These are phyloP conservation scores for Aspergillus puulaauensis DNA, from an alignment of 2,329 filamentous ascomycete species.

Conservation along the genomic window DNA sequence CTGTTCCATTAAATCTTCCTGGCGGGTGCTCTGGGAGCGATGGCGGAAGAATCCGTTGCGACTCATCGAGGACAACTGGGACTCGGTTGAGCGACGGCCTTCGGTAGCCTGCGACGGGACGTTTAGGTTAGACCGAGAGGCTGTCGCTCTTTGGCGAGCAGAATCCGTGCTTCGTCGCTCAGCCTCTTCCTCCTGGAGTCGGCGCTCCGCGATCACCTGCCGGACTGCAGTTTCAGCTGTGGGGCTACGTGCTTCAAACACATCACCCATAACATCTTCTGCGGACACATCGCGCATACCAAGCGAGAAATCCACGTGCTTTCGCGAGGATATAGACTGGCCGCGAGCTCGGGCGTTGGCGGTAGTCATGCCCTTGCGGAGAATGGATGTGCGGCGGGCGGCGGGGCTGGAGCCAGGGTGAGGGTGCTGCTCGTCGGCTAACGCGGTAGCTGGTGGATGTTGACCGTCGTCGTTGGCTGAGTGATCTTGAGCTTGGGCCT, in stretches of 20 bases:
- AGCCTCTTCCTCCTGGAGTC: conserved; percentile 36
- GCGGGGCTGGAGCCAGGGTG: conserved; percentile 28
- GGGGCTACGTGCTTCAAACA: conserved; percentile 58
- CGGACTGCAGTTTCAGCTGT: conserved; percentile 44
- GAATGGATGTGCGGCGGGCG: conserved; percentile 51
- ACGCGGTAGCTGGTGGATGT: conserved; percentile 37
- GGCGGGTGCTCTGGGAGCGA: conserved; percentile 28
- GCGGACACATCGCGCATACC: conserved; percentile 62
- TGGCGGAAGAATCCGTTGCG: conserved; percentile 64
- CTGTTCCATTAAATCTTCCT: conserved; percentile 48
- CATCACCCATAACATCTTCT: conserved; percentile 62
- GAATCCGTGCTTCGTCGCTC: conserved; percentile 29
- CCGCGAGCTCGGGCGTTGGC: conserved; percentile 51
- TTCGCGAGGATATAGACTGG: conserved; percentile 60
- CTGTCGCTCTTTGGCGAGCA: conserved; percentile 20
- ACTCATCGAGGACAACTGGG: conserved; percentile 42
- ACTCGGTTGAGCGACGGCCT: conserved; percentile 30
- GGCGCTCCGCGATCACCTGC: conserved; percentile 36
- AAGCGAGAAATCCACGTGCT: conserved; percentile 69
- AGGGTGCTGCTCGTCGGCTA: conserved; percentile 17
- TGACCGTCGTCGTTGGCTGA: conserved; percentile 43
- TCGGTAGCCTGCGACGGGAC: conserved; percentile 21
- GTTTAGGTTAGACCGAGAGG: conserved; percentile 20
- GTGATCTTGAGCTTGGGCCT: conserved; percentile 41
- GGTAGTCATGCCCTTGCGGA: conserved; percentile 50